Base-by-base conservation (phyloP, 2,329 filamentous ascomycete genomes). In the Hysterium pulicare region DNA sequence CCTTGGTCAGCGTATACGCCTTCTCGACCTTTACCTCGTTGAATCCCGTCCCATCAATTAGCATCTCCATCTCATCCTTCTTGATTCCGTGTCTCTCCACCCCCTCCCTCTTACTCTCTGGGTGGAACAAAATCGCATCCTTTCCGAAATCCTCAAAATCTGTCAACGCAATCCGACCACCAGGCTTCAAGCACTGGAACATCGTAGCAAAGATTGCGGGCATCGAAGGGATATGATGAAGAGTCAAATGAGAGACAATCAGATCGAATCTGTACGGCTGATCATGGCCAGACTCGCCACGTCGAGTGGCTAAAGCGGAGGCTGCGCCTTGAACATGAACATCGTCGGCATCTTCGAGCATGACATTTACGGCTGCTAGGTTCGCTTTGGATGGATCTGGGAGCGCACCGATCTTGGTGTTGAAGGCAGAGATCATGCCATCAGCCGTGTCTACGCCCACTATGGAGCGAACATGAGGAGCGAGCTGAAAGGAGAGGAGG, bases 141-240 rank as follows among this genome's bases (percentile, higher is more conserved):
- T 71, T 70, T 0, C 78, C 78, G 54, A 74, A 75, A 48, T 81
- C 72, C 53, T 81, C 76, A 54, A 75, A 82, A 51, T 81, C 78
- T 2, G 77, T 81, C 49, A 81, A 57, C 1, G 74, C 74, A 1
- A 79, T 64, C 39, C 58, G 51, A 0, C 76, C 78, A 0, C 75
- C 76, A 0, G 66, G 57, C 41, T 65, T 70, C 33, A 81, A 59
- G 30, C 72, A 74, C 5, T 67, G 72, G 20, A 68, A 58, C 56
- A 80, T 68, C 1, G 72, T 75, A 4, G 38, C 45, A 17, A 81
- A 59, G 2, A 79, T 61, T 0, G 55, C 44, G 1, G 54, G 46
- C 5, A 79, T 57, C 33, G 71, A 68, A 0, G 71, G 66, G 16
- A 81, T 73, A 58, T 82, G 78, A 53, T 81, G 78, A 11, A 81